Evolutionary conservation across 1,284 basidiomycete species (phyloP).

Genomic region (Irpex sp.): DNA sequence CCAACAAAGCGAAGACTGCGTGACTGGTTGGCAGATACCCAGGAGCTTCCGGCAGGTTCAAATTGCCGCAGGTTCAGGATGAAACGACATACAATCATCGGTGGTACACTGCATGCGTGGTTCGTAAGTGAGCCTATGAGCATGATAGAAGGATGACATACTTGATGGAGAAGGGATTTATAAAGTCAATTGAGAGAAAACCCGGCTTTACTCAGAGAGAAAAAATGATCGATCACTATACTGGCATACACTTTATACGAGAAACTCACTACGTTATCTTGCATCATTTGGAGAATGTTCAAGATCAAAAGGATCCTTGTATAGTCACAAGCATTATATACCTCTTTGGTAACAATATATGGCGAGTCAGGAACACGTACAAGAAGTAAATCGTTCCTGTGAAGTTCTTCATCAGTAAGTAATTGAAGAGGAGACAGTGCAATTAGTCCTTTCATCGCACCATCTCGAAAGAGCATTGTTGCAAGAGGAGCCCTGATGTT

Average conservation of each 20-base stretch:
- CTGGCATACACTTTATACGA: background rate
- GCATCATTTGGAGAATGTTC: background rate
- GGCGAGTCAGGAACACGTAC: background rate
- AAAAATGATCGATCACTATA: background rate
- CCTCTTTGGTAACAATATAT: background rate
- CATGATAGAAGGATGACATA: no score
- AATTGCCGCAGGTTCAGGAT: no score
- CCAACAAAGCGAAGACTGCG: background rate
- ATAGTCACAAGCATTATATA: background rate
- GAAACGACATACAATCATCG: no score
- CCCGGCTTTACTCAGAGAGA: no score
- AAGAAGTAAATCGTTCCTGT: background rate
- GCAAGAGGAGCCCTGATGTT: background rate
- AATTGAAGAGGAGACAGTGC: no score
- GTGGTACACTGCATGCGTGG: background rate
- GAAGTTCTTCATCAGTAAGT: no score
- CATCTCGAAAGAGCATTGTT: background rate
- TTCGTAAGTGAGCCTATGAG: no score
- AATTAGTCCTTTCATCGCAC: background rate
- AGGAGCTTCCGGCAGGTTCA: no score
- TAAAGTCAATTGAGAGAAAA: no score
- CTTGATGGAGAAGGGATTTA: no score
- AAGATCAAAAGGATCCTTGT: background rate
- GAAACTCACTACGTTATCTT: background rate
- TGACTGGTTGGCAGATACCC: background rate